Evolutionary conservation across 2,329 filamentous ascomycete species (phyloP).

Genomic region (Fusarium domesticum): DNA sequence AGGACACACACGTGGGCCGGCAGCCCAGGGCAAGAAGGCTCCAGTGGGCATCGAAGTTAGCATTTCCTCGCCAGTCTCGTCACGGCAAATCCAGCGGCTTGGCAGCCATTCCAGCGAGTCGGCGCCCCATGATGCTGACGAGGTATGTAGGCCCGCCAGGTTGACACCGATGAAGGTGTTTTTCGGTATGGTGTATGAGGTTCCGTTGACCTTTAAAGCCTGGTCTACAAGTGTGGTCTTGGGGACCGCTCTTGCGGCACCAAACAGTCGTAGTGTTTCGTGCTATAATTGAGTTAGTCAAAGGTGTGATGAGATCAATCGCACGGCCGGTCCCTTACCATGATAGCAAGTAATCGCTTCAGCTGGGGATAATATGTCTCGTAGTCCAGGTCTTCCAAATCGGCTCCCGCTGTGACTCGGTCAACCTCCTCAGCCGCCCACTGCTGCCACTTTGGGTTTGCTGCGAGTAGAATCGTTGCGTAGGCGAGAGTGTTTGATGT

Average conservation of each 20-base stretch:
- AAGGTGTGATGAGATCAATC: no score
- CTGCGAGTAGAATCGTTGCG: slow-evolving; percentile 42
- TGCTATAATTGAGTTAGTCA: no score
- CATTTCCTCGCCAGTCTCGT: slow-evolving; percentile 11
- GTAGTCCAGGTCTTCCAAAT: slow-evolving; percentile 16
- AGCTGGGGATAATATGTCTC: slow-evolving; percentile 19
- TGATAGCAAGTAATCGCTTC: slow-evolving; percentile 19
- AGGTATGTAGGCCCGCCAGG: slow-evolving; percentile 16
- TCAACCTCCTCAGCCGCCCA: slow-evolving; percentile 42
- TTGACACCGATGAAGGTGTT: slow-evolving; percentile 21
- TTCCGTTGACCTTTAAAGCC: slow-evolving; percentile 14
- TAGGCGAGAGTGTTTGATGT: slow-evolving; percentile 45
- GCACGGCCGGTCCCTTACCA: no score
- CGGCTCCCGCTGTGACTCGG: slow-evolving; percentile 9
- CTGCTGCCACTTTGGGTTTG: slow-evolving; percentile 42
- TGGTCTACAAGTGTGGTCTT: slow-evolving; percentile 17
- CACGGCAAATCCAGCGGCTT: slow-evolving; percentile 17
- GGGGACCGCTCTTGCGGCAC: slow-evolving; percentile 18
- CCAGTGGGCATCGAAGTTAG: slow-evolving; percentile 8
- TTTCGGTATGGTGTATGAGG: slow-evolving; percentile 14
- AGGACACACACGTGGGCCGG: slow-evolving; percentile 17
- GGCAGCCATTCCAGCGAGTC: slow-evolving; percentile 21
- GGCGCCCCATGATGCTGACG: slow-evolving; percentile 18
- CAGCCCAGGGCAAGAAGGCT: slow-evolving; percentile 19
- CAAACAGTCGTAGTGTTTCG: slow-evolving; percentile 20